Evolutionary conservation across 768 basidiomycete genomes (phyloP), one percentile per base, ranked within the genome.

Genomic region (Tylopilus plumbeoviolaceoides): DNA sequence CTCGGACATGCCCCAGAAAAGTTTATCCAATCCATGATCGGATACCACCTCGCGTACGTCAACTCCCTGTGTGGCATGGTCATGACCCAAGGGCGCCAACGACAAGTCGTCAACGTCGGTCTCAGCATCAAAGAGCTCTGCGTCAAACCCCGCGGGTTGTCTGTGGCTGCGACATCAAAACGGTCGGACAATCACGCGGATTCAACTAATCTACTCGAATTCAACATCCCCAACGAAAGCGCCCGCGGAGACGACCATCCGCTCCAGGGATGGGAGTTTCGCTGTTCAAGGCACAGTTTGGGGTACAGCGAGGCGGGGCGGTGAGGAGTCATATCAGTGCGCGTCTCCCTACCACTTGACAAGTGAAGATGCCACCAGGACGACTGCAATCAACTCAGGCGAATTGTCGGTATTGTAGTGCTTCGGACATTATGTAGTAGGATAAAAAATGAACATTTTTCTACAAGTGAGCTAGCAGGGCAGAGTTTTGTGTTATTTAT

Each of bases 181-280:
- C 91, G 0, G 84, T 91, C 55, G 91, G 89, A 2, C 89, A 91
- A 56, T 83, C 87, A 6, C 69, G 82, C 15, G 89, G 87, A 1
- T 91, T 92, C 66, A 89, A 92, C 72, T 88, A 77, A 71, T 82
- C 84, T 5, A 2, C 81, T 93, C 56, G 87, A 91, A 59, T 90
- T 90, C 74, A 82, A 91, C 68, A 79, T 91, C 43, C 75, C 84
- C 58, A 77, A 78, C 33, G 73, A 80, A 55, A 75, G 70, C 3
- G 87, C 84, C 7, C 75, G 71, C 1, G 86, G 85, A 2, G 91
- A 92, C 65, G 81, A 82, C 5, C 78, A 81, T n/a, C n/a, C n/a
- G n/a, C n/a, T n/a, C n/a, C n/a, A n/a, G n/a, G n/a, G n/a, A n/a
- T n/a, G n/a, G n/a, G 91, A 93, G 66, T 91, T 93, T 70, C 80